Evolutionary conservation across 164 flowering plant genomes (phyloP), one percentile per base, ranked within the genome.

Genomic region (Magnolia sinica): DNA sequence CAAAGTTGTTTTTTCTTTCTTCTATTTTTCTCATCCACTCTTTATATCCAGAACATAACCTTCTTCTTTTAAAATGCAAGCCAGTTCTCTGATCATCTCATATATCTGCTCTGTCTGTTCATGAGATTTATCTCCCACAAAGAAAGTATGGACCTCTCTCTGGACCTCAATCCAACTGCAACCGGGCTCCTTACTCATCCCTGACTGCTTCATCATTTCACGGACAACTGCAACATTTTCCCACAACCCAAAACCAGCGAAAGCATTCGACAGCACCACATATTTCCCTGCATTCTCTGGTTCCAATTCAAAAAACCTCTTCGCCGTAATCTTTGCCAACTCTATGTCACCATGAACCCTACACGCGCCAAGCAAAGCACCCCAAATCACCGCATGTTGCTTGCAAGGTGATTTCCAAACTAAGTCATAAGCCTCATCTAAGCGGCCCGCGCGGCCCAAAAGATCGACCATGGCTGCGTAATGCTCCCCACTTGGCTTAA

Each of bases 391-490:
- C 0, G 94, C 81, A 80, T 92, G 92, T 7, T 91, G 82, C 70
- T 79, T 75, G 74, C 82, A 92, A 37, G 94, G 90, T 20, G 91
- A 84, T 18, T 63, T 88, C 73, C 76, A 73, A 79, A 88, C 91
- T 82, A 90, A 85, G 51, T 88, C 86, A 75, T 84, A 87, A 70
- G 97, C 97, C 77, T 92, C 95, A 31, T 83, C 67, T 74, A 92
- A 81, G 81, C 81, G 86, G 49, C 96, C 97, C 74, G 98, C 86
- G 68, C 94, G 92, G 3, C 94, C 95, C 65, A 91, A 83, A 49
- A 94, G 86, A 81, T 92, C 92, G 73, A 91, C 92, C 86, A 94
- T 85, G 13, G 88, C 89, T 52, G 94, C 92, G 86, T 89, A 87
- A 79, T 93, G 97, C 76, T 90, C 86, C 72, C 73, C 89, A 75